Evolutionary conservation across 202 grass and related monocot species (phyloP), one percentile per base, ranked within the genome.

Genomic region (Carex arenaria): DNA sequence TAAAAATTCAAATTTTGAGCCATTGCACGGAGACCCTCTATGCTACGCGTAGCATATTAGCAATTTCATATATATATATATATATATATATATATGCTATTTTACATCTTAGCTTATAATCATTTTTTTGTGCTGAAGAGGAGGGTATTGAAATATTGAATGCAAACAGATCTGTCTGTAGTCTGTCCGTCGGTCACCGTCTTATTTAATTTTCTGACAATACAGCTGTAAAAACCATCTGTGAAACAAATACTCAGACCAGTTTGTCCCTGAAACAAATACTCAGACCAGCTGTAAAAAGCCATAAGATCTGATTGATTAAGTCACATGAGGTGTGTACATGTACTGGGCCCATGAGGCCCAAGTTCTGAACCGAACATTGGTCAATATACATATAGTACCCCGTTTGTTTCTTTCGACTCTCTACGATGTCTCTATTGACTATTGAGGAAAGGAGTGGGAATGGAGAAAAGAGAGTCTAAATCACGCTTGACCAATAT

Each of bases 141-240:
- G 36, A n/a, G n/a, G n/a, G n/a, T n/a, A n/a, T n/a, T n/a, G n/a
- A n/a, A n/a, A 0, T 38, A 4, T 5, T 80, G 5, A 68, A 52
- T 82, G 30, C 32, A 19, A 81, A 64, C 61, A 65, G 19, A 66
- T 64, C 12, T 36, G 10, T 54, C 28, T 77, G 49, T 57, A 52
- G 3, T 34, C 32, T 34, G 32, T 34, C 26, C 26, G 26, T 26
- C 3, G 40, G 54, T 43, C 47, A 55, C 28, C 64, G 23, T 57
- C 64, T 82, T 8, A 40, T 82, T 82, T 31, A 82, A 82, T 82
- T 82, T 67, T 67, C 79, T 69, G 63, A 82, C 62, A 67, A 20
- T 18, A 56, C 60, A 82, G 62, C 62, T 67, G 62, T 69, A 67
- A 81, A 81, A 14, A 42, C 32, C 5, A 51, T 18, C 43, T 81